Conservation (phyloP, 129 eudicot genomes). For the Sambucus nigra region DNA sequence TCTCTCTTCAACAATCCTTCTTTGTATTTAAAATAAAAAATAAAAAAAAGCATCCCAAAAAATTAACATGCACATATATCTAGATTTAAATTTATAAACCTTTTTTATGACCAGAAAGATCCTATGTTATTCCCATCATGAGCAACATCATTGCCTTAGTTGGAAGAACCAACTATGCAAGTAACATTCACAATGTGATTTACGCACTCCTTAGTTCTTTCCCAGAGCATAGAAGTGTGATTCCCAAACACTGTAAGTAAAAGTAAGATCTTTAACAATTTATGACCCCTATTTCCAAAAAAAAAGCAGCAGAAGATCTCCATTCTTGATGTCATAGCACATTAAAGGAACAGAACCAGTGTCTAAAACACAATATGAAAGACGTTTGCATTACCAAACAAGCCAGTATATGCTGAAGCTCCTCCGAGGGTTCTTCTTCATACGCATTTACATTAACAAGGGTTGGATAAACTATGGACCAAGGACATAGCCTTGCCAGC, state of each 20-base stretch:
- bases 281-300: not conserved
- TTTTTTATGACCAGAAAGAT: not conserved
- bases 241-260: not conserved
- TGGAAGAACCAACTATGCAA: not conserved
- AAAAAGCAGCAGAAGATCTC: not conserved
- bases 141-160: not conserved
- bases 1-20: too few relatives aligned
- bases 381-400: slow-evolving; percentile 49
- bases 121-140: not conserved
- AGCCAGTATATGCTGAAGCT: slow-evolving; percentile 75
- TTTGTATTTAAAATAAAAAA: too few relatives aligned
- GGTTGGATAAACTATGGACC: slow-evolving; percentile 92
- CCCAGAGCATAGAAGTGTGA: too few relatives aligned
- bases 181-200: too few relatives aligned
- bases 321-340: not conserved
- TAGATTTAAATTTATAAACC: too few relatives aligned
- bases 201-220: too few relatives aligned
- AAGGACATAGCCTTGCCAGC: slow-evolving; percentile 88
- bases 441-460: slow-evolving; percentile 81
- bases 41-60: too few relatives aligned
- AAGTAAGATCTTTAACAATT: not conserved
- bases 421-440: slow-evolving; percentile 70
- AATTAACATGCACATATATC: too few relatives aligned
- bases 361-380: not conserved
- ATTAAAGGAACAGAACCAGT: not conserved